A percentile compares a stretch with the other conserved stretches of the same genome.
Conservation (phyloP, 805 yeast genomes). For the Naumovozyma dairenensis region DNA sequence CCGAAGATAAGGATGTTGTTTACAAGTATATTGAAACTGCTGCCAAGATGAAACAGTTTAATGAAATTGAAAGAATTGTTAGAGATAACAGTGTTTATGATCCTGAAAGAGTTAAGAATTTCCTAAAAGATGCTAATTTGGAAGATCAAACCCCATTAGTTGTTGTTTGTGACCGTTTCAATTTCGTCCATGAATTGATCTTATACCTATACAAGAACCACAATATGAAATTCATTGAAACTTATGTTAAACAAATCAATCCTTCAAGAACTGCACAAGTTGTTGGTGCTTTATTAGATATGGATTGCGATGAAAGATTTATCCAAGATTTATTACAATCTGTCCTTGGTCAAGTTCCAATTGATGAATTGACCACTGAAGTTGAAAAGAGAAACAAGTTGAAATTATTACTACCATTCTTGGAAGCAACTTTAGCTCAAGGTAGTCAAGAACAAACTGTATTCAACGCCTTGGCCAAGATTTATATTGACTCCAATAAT, state of each 20-base stretch:
- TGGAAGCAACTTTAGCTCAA: conserved; percentile 75
- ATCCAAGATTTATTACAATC: conserved; percentile 72
- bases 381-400: conserved; percentile 95
- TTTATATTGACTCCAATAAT: conserved; percentile 94
- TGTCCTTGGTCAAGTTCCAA: conserved; percentile 90
- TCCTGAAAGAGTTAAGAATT: conserved; percentile 96
- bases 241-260: conserved; percentile 94
- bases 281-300: conserved; percentile 90
- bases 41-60: conserved; percentile 76
- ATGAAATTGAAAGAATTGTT: conserved; percentile 92
- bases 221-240: conserved; percentile 93
- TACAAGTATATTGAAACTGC: conserved; percentile 94
- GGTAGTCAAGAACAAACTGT: conserved; percentile 88
- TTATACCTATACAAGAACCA: conserved; percentile 91
- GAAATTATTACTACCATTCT: conserved; percentile 82
- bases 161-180: conserved; percentile 88
- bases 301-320: conserved; percentile 88
- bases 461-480: conserved; percentile 90
- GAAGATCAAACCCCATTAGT: conserved; percentile 95
- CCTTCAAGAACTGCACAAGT: conserved; percentile 95
- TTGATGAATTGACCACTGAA: conserved; percentile 79
- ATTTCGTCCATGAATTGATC: conserved; percentile 87
- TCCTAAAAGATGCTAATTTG: conserved; percentile 84
- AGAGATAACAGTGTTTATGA: conserved; percentile 90
- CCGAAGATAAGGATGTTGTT: conserved; percentile 91